phyloP scores from a whole-genome alignment of 2,329 filamentous ascomycete species.

The Aspergillus fumigatiaffinis region DNA sequence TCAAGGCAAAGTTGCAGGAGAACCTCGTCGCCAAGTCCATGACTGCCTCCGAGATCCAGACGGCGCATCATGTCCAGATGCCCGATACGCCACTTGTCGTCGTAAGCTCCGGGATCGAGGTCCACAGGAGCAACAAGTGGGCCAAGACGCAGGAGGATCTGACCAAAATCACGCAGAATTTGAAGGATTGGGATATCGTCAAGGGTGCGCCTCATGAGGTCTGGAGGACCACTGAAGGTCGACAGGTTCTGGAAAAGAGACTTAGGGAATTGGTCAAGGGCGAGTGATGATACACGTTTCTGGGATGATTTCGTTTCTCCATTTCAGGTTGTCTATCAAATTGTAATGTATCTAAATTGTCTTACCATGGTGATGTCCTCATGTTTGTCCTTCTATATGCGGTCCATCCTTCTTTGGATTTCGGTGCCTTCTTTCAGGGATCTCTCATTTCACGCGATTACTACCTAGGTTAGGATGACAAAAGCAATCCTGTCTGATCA shows the following conservation, averaged over 20 bases:
- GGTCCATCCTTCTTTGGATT: neutral
- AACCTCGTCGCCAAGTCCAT: conserved; percentile 81
- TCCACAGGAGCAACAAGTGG: conserved; percentile 68
- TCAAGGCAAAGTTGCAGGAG: conserved; percentile 91
- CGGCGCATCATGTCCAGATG: conserved; percentile 74
- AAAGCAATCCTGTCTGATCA: neutral
- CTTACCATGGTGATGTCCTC: neutral
- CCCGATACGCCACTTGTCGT: conserved; percentile 72
- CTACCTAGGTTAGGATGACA: neutral
- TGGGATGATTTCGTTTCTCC: neutral
- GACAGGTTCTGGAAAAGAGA: conserved; percentile 72
- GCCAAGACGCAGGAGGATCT: conserved; percentile 80
- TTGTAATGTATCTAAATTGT: neutral
- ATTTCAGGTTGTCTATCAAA: neutral
- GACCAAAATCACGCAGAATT: conserved; percentile 71
- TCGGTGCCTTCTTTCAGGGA: neutral
- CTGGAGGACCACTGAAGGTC: conserved; percentile 72
- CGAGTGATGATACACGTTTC: conserved; percentile 4
- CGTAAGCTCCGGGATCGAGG: conserved; percentile 73
- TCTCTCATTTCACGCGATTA: neutral
- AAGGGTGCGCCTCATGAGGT: conserved; percentile 80
- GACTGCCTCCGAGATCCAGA: conserved; percentile 75
- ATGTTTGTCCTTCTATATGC: neutral
- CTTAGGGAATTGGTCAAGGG: conserved; percentile 61
- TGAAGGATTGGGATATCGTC: conserved; percentile 82